Conservation (phyloP, 345 rosid species). For the Conringia planisiliqua region DNA sequence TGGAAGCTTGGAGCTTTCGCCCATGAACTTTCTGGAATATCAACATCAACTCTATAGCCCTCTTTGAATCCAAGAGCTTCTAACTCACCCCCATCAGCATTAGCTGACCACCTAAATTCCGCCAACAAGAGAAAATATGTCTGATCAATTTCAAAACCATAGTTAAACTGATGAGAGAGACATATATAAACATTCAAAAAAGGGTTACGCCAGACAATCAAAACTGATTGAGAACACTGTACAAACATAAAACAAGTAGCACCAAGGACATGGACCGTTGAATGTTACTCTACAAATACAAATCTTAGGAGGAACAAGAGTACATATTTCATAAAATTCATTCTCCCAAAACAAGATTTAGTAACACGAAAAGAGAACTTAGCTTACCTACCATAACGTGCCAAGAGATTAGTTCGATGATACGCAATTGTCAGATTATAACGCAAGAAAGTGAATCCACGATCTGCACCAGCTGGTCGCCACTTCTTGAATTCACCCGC, state of each 20-base stretch:
- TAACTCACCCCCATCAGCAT: conserved; percentile 59
- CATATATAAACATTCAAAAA: background rate
- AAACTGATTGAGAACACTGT: background rate
- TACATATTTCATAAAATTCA: too few relatives aligned
- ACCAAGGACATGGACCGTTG: background rate
- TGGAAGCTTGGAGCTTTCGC: conserved; percentile 72
- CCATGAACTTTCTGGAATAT: conserved; percentile 89
- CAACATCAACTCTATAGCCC: conserved; percentile 88
- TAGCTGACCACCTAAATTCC: conserved; percentile 67
- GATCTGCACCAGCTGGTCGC: conserved; percentile 93
- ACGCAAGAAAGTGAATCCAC: conserved; percentile 76
- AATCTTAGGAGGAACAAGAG: background rate
- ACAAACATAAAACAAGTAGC: background rate
- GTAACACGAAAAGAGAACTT: background rate
- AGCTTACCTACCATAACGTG: conserved; percentile 95
- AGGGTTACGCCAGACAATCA: background rate
- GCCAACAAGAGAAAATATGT: background rate
- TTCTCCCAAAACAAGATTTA: background rate
- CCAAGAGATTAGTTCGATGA: conserved; percentile 90
- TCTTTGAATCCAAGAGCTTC: conserved; percentile 81
- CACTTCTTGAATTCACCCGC: conserved; percentile 72
- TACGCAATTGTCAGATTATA: conserved; percentile 88
- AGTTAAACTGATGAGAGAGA: too few relatives aligned
- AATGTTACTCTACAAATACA: background rate
- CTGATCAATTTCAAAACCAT: background rate